Conservation (phyloP, 768 basidiomycete genomes). For the Xanthoconium stramineum region DNA sequence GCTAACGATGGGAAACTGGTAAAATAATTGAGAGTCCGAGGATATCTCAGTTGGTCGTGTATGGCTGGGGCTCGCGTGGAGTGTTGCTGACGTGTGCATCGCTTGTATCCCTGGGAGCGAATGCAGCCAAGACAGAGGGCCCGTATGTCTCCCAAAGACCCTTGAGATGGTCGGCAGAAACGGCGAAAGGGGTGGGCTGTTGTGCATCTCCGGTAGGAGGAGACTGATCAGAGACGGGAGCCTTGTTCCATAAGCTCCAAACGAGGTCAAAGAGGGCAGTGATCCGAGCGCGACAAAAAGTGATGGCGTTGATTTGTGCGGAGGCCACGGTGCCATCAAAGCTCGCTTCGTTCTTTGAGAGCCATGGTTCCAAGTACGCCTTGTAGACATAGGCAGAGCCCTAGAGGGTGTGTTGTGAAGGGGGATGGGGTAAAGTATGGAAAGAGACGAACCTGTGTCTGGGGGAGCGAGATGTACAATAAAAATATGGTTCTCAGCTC, state of each 20-base stretch:
- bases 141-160: slow-evolving; percentile 42
- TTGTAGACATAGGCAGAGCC: slow-evolving; percentile 67
- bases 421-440: not conserved
- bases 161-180: slow-evolving; percentile 32
- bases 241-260: slow-evolving; percentile 43
- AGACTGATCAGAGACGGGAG: slow-evolving; percentile 21
- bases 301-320: slow-evolving; percentile 49
- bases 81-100: slow-evolving; percentile 9
- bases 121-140: slow-evolving; percentile 36
- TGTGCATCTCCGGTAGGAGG: slow-evolving; percentile 23
- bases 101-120: slow-evolving; percentile 14
- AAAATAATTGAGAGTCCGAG: not conserved
- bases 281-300: slow-evolving; percentile 55
- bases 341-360: slow-evolving; percentile 52
- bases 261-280: slow-evolving; percentile 46
- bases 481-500: slow-evolving; percentile 67
- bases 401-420: slow-evolving; percentile 33
- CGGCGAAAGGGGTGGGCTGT: not conserved
- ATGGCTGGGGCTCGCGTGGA: not conserved
- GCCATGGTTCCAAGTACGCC: slow-evolving; percentile 59
- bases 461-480: slow-evolving; percentile 65
- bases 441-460: slow-evolving; percentile 51
- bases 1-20: not conserved
- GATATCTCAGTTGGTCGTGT: slow-evolving; percentile 15
- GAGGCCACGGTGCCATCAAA: slow-evolving; percentile 58